Evolutionary conservation across 1,139 yeast species (phyloP), one percentile per base, ranked within the genome.

Genomic region (Arxiozyma slooffiae): DNA sequence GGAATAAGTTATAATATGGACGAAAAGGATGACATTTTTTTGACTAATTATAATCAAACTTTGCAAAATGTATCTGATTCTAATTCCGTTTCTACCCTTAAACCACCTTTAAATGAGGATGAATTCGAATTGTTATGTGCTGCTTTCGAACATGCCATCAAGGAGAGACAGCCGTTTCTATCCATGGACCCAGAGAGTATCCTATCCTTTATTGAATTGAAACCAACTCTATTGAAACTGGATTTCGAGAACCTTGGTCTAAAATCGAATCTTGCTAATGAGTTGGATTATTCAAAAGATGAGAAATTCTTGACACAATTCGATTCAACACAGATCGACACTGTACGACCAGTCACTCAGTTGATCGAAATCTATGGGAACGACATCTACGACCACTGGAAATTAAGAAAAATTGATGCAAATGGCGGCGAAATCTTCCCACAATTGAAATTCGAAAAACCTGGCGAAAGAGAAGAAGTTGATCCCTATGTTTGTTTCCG

Each of bases 401-500:
- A 78, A 57, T 60, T 62, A 17, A 75, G 98, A 52, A 85, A 90
- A 64, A 75, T 89, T 23, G 79, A 71, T 48, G 75, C 89, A 52
- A 71, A 74, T 36, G 97, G 97, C 34, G 78, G 78, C 59, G 68
- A 84, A 11, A 78, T 94, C 41, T 78, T 80, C 59, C 96, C 97
- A 1, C 68, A 75, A 9, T 72, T 94, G 47, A 85, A 83, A 65
- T 89, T 86, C 64, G 97, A 90, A 69, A 94, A 87, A 60, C 88
- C 87, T 20, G 80, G 79, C 51, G 96, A 89, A 57, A 86, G 86
- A 60, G 97, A 90, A 62, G 98, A 92, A 62, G 80, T 79, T 54
- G 97, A 92, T 67, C 97, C 99, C 1, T 92, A 94, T 67, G 84
- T 89, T 44, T 88, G 97, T 71, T 92, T 94, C 72, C 80, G 99